A percentile compares a stretch with the other conserved stretches of the same genome.
Conservation (phyloP, 345 rosid species). For the Corymbia maculata region DNA sequence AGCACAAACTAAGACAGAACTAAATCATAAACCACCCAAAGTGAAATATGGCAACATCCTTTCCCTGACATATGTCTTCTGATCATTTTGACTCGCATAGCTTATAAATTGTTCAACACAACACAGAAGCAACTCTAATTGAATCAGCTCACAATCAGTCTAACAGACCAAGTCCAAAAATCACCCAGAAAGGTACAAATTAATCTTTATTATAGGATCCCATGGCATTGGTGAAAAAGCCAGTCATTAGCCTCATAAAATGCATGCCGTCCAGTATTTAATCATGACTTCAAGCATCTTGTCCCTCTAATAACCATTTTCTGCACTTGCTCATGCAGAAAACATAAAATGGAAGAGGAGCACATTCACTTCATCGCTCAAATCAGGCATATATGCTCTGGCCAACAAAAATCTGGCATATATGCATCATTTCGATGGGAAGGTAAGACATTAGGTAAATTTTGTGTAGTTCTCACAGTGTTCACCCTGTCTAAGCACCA, state of each 20-base stretch:
- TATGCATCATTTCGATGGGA: neutral
- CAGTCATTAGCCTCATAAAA: neutral
- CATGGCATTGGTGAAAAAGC: neutral
- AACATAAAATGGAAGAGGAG: neutral
- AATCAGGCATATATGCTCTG: neutral
- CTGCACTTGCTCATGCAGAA: neutral
- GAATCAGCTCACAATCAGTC: neutral
- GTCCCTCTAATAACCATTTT: neutral
- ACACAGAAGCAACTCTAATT: neutral
- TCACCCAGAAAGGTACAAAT: neutral
- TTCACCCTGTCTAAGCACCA: neutral
- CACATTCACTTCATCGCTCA: neutral
- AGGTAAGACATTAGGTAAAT: neutral
- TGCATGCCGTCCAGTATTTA: neutral
- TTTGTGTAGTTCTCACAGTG: neutral
- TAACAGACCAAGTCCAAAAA: neutral
- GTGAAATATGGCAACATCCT: neutral
- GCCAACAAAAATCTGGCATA: neutral
- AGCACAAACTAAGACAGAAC: neutral
- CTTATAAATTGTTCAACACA: neutral
- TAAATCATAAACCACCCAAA: neutral
- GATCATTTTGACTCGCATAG: neutral
- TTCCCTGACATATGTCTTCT: neutral
- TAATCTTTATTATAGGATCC: neutral
- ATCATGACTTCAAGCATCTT: neutral